Base-by-base conservation (phyloP, 345 rosid genomes). In the Turnera subulata region DNA sequence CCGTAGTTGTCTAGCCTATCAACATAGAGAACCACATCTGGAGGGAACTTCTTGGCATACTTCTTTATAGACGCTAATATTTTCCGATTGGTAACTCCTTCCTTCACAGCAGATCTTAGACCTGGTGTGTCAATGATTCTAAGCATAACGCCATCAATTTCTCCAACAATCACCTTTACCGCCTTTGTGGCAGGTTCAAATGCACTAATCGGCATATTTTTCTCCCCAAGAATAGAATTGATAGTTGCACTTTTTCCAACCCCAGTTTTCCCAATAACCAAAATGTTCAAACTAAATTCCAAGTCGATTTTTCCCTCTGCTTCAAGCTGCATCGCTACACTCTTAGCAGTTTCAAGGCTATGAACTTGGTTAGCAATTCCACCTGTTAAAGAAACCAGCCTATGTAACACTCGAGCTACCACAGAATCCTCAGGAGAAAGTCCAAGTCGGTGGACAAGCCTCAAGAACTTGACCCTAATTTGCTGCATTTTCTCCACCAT, bases 231-330 rank as follows among this genome's bases (percentile, higher is more conserved):
- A 49, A 91, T 73, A 3, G 96, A 84, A 71, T 88, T 82, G 38
- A 84, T 59, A 8, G 85, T 82, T 7, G 94, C 84, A 68, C 98
- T 91, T 78, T 88, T 91, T 50, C 98, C 90, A 2, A 85, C 96
- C 5, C 98, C 94, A 4, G 84, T 69, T 82, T 85, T 91, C 58
- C 98, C 96, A 0, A 91, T 68, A 66, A 85, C 86, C 66, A 88
- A 54, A 62, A 88, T 63, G 56, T 73, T 84, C 75, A 85, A 63
- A 59, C 77, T 78, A 59, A 85, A 82, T 55, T 81, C 78, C 12
- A 68, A 56, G 56, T 70, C 66, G 52, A 54, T 71, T 56, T 70
- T 61, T 20, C 72, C 59, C 56, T 75, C 77, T 38, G 58, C 72
- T 74, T 76, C 84, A 38, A 66, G 78, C 69, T 81, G 62, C 62